Evolutionary conservation across 139 green algal genomes (phyloP).

Genomic region (Gonium pectorale): DNA sequence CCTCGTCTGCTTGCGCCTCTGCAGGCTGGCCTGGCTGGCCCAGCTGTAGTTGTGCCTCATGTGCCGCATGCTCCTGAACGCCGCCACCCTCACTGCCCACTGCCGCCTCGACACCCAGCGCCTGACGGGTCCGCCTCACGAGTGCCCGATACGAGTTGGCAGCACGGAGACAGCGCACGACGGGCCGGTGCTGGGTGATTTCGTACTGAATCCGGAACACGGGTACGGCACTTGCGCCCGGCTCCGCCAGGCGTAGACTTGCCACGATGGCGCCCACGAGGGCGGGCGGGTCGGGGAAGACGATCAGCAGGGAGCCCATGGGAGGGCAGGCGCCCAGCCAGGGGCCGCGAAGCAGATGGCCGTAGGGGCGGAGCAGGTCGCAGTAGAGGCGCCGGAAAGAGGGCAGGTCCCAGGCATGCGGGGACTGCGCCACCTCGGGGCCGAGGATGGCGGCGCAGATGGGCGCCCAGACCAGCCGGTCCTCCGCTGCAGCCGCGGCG

Average conservation of each 20-base stretch:
- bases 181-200: background rate
- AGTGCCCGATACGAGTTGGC: background rate
- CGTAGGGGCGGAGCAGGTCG: background rate
- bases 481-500: background rate
- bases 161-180: background rate
- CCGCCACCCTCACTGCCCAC: no score
- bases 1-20: no score
- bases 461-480: background rate
- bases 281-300: background rate
- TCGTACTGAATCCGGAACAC: slow-evolving; percentile 6
- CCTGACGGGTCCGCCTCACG: background rate
- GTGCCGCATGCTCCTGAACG: no score
- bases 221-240: background rate
- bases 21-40: no score
- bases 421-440: background rate
- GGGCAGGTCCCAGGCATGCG: background rate
- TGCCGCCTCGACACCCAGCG: no score
- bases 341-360: background rate
- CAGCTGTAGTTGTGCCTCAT: no score
- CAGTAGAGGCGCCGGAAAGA: background rate
- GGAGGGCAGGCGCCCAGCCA: background rate
- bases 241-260: background rate
- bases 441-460: background rate
- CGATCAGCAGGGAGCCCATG: slow-evolving; percentile 15
- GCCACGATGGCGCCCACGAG: background rate